Evolutionary conservation across 306 rosid genomes (phyloP).

Genomic region (Morella rubra): DNA sequence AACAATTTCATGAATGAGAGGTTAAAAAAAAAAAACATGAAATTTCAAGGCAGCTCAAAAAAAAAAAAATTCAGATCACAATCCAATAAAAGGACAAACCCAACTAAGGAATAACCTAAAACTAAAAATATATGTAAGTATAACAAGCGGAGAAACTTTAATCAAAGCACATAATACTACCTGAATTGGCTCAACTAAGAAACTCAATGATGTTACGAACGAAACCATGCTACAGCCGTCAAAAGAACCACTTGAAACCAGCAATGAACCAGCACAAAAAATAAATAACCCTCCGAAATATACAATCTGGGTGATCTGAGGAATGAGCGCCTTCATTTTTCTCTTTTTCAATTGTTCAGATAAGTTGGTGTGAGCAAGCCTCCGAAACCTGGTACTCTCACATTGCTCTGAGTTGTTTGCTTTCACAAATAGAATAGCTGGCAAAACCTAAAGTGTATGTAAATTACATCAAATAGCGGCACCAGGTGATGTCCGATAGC

Average conservation of each 20-base stretch:
- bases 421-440: conserved; percentile 84
- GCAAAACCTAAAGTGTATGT: conserved; percentile 55
- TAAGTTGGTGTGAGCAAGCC: conserved; percentile 62
- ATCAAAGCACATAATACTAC: conserved; percentile 37
- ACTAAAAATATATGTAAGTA: not conserved
- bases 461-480: conserved; percentile 1
- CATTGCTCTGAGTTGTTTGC: conserved; percentile 67
- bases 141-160: not conserved
- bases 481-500: conserved; percentile 5
- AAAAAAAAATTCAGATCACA: not conserved
- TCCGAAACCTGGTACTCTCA: conserved; percentile 70
- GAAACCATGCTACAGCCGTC: conserved; percentile 58
- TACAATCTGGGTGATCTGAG: conserved; percentile 68
- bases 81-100: not conserved
- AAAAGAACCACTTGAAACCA: conserved; percentile 62
- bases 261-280: conserved; percentile 53
- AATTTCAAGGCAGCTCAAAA: conserved; percentile 4
- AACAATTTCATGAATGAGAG: not conserved
- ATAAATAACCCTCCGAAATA: conserved; percentile 58
- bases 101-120: not conserved
- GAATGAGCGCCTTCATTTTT: conserved; percentile 85
- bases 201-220: conserved; percentile 69
- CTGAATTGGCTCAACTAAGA: conserved; percentile 83
- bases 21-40: not conserved
- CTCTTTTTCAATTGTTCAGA: conserved; percentile 59